A percentile compares a stretch with the other conserved stretches of the same genome.
phyloP scores from a whole-genome alignment of 352 stramenopile species.

The Globisporangium recalcitrans region DNA sequence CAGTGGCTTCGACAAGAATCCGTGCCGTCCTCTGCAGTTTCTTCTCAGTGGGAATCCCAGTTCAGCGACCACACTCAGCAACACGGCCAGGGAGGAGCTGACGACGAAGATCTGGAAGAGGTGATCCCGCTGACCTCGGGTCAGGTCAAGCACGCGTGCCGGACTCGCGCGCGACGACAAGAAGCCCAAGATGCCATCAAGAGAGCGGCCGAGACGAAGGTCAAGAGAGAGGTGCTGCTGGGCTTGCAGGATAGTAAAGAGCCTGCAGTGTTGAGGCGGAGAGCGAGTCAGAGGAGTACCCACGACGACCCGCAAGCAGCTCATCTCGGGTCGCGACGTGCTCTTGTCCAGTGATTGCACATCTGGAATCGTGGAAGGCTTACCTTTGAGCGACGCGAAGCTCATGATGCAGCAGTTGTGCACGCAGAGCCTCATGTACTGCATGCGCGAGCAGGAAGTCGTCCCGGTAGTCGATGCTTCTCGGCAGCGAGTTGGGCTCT shows the following conservation, averaged over 20 bases:
- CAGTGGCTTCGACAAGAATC: slow-evolving; percentile 11
- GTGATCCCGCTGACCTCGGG: slow-evolving; percentile 27
- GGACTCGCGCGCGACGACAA: slow-evolving; percentile 27
- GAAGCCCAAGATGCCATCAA: slow-evolving; percentile 22
- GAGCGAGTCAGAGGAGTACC: neutral
- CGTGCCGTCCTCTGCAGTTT: neutral
- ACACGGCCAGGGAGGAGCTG: too few relatives aligned
- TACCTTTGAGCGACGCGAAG: slow-evolving; percentile 13
- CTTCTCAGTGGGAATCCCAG: neutral
- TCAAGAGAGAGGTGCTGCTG: slow-evolving; percentile 8
- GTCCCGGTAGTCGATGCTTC: slow-evolving; percentile 20
- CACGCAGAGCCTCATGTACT: slow-evolving; percentile 41
- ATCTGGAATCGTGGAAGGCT: neutral
- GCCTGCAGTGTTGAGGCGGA: neutral
- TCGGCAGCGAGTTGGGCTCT: neutral
- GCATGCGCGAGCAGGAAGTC: slow-evolving; percentile 36
- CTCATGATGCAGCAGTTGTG: slow-evolving; percentile 54
- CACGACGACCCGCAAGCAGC: slow-evolving; percentile 26
- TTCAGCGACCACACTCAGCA: neutral
- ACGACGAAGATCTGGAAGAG: slow-evolving; percentile 5
- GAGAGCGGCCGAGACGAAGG: slow-evolving; percentile 9
- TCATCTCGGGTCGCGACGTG: slow-evolving; percentile 29
- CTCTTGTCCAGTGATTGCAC: slow-evolving; percentile 20
- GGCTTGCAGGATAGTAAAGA: neutral
- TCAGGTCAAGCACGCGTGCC: slow-evolving; percentile 42